A percentile compares a stretch with the other conserved stretches of the same genome.
Conservation (phyloP, 2,329 filamentous ascomycete species). For the Apiospora kogelbergensis region DNA sequence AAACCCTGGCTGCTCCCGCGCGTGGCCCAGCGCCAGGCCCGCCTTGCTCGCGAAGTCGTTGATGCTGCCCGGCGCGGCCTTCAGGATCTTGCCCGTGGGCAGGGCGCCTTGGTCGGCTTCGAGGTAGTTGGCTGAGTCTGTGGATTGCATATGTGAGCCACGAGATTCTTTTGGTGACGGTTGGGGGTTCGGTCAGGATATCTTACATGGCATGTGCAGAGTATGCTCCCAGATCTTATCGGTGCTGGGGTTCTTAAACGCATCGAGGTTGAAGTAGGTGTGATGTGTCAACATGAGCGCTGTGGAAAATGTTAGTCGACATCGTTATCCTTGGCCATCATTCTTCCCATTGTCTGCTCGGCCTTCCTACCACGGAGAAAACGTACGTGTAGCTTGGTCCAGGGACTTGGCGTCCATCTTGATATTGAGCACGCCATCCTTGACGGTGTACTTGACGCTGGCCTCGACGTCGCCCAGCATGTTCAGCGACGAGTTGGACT, state of each 20-base stretch:
- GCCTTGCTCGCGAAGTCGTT: constrained; percentile 66
- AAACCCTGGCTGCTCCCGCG: constrained; percentile 54
- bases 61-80: constrained; percentile 54
- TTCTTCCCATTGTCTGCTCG: too few relatives aligned
- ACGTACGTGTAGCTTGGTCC: constrained; percentile 43
- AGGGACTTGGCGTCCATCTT: constrained; percentile 59
- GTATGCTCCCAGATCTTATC: constrained; percentile 60
- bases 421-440: constrained; percentile 56
- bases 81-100: constrained; percentile 61
- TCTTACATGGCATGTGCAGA: constrained; percentile 31
- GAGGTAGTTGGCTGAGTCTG: constrained; percentile 60
- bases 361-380: too few relatives aligned
- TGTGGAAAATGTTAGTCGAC: constrained; percentile 22
- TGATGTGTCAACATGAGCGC: constrained; percentile 65
- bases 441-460: constrained; percentile 62
- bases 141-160: background rate
- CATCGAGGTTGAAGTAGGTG: constrained; percentile 69
- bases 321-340: background rate
- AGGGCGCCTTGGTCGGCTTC: constrained; percentile 55
- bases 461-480: constrained; percentile 62
- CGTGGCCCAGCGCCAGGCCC: constrained; percentile 60
- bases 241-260: constrained; percentile 57
- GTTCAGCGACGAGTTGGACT: constrained; percentile 55
- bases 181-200: background rate
- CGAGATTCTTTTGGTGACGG: background rate